These are phyloP conservation scores for Sporothrix euskadiensis DNA, from an alignment of 2,329 filamentous ascomycete species.

Conservation along the genomic window DNA sequence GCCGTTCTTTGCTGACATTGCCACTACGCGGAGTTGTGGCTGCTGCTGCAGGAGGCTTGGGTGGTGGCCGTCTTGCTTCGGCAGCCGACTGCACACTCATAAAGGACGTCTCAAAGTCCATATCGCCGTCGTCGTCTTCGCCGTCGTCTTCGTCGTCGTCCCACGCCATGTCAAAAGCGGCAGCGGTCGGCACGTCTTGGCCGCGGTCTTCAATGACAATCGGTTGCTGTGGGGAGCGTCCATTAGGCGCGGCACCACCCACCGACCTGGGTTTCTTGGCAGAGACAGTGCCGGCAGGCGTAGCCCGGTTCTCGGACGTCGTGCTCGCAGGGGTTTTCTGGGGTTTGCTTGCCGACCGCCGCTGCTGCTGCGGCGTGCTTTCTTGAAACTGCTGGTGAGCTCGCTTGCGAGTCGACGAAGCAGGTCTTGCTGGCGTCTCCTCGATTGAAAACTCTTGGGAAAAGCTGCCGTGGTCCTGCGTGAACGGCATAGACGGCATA, in stretches of 20 bases:
- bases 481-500: background rate
- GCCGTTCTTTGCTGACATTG: background rate
- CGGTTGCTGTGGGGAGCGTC: background rate
- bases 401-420: background rate
- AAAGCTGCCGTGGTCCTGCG: background rate
- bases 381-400: background rate
- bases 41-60: background rate
- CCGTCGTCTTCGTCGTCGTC: background rate
- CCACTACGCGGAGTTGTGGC: background rate
- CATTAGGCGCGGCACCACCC: background rate
- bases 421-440: background rate
- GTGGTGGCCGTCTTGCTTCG: background rate
- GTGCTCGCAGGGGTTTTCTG: background rate
- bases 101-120: slow-evolving; percentile 20
- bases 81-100: slow-evolving; percentile 17
- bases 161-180: background rate
- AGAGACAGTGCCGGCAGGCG: background rate
- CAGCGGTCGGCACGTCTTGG: background rate
- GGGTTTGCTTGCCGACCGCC: background rate
- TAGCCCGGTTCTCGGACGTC: background rate
- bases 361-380: background rate
- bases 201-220: background rate
- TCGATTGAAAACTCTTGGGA: background rate
- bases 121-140: slow-evolving; percentile 20
- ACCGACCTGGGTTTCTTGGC: background rate